Base-by-base conservation (phyloP, 1,284 basidiomycete species). In the Trichosporon coremiiforme region DNA sequence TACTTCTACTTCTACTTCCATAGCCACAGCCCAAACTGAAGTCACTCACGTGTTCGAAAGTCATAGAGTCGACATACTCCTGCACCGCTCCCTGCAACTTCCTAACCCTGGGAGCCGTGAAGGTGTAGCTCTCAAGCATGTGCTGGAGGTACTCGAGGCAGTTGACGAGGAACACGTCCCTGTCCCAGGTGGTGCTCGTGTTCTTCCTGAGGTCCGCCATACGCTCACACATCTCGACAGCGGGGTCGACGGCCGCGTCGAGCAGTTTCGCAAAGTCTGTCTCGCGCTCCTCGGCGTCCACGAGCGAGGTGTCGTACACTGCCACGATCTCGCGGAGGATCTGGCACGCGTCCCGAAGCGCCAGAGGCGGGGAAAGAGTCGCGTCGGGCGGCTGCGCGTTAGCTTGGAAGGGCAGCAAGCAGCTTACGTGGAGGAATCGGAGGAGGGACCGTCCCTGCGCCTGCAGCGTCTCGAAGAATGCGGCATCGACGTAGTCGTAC, bases 401-500 rank as follows among this genome's bases (percentile, higher is more conserved):
- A 66, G 33, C 15, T 33, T 53, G n/a, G n/a, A 35, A 35, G 12
- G 4, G 15, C 8, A 6, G 25, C 4, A 4, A 2, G 22, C 2
- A 60, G 17, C 57, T 60, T 25, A 60, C 57, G 66, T 94, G 86
- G 22, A 90, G 85, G 73, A 90, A 87, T 10, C 90, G 88, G 12
- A 90, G 83, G 15, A 97, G 85, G 7, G 89, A 88, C 53, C 90
- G 88, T 4, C 93, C 91, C 80, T 94, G 93, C 0, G 90, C 86
- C 69, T 92, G 89, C 68, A 97, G 89, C 1, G 92, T 90, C 65
- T 93, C 91, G 75, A 92, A 91, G 83, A 97, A 97, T 20, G 91
- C 87, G 64, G 89, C 88, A 81, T 93, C 92, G 2, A 93, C 89
- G 35, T 89, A 85, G 15, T 90, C 89, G 25, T 92, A 92, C 71